Evolutionary conservation across 2,329 filamentous ascomycete genomes (phyloP).

Genomic region (Dendryphion nanum): DNA sequence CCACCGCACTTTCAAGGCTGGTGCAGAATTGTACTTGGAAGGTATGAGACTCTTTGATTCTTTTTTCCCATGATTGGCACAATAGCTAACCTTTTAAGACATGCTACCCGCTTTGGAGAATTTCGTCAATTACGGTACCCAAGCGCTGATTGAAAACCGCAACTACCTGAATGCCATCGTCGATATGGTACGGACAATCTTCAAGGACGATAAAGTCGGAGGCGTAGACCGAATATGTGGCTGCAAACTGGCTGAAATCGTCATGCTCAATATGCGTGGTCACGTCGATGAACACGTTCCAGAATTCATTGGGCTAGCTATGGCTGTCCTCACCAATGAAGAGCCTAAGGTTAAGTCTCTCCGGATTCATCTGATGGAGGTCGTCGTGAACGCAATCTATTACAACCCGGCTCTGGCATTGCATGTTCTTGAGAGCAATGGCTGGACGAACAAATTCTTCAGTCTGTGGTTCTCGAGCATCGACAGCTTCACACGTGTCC

Average conservation of each 20-base stretch:
- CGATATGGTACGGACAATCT: constrained; percentile 94
- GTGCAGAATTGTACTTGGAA: constrained; percentile 94
- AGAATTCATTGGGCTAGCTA: constrained; percentile 85
- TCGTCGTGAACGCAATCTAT: constrained; percentile 97
- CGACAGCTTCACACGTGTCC: constrained; percentile 86
- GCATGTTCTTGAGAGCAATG: constrained; percentile 82
- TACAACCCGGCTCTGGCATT: constrained; percentile 89
- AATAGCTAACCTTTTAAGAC: constrained; percentile 50
- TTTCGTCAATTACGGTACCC: constrained; percentile 89
- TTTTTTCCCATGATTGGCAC: neutral
- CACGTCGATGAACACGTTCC: constrained; percentile 85
- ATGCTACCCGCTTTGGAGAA: constrained; percentile 98
- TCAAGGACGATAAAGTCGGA: constrained; percentile 85
- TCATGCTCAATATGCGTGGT: constrained; percentile 92
- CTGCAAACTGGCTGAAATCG: constrained; percentile 93
- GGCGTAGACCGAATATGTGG: constrained; percentile 95
- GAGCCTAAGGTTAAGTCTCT: constrained; percentile 90
- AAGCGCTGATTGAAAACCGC: constrained; percentile 76
- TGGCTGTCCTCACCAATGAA: constrained; percentile 72
- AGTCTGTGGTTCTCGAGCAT: constrained; percentile 97
- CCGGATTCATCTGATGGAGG: constrained; percentile 95
- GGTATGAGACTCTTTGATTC: constrained; percentile 24
- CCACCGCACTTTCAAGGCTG: constrained; percentile 94
- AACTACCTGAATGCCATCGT: constrained; percentile 85
- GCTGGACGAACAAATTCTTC: constrained; percentile 99